Percentiles rank a stretch among this genome's conserved stretches.
Evolutionary conservation across 2,329 filamentous ascomycete species (phyloP).

Genomic region (Xylaria sp.): DNA sequence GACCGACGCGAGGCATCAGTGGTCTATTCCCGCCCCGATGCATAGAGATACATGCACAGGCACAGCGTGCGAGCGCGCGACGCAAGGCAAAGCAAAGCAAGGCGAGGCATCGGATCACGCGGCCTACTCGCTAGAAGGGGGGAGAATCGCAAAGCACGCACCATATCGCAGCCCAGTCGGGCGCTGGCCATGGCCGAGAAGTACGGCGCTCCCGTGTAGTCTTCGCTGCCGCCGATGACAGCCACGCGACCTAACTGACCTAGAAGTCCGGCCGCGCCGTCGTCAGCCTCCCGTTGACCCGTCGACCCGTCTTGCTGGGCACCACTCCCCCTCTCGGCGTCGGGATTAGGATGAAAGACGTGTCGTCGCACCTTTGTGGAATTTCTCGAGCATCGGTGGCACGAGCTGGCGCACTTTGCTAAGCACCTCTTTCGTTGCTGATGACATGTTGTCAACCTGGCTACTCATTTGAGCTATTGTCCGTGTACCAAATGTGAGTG

Average conservation of each 20-base stretch:
- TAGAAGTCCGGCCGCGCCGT: conserved; percentile 45
- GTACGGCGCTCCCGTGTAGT: conserved; percentile 97
- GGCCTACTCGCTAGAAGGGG: neutral
- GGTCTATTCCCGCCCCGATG: neutral
- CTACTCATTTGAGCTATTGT: conserved; percentile 33
- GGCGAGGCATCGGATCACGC: neutral
- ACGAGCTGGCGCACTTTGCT: conserved; percentile 86
- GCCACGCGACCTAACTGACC: conserved; percentile 90
- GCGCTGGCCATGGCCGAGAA: conserved; percentile 98
- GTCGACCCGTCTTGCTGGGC: neutral
- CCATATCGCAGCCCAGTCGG: conserved; percentile 87
- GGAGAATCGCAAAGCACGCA: conserved; percentile 46
- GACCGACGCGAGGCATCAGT: neutral
- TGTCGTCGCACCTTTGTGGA: conserved; percentile 80
- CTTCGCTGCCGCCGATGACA: conserved; percentile 92
- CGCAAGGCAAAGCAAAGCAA: too few species aligned
- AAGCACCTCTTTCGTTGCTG: conserved; percentile 75
- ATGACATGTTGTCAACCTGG: conserved; percentile 60
- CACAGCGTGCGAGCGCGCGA: too few species aligned
- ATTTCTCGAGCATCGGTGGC: conserved; percentile 91
- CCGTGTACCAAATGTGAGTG: neutral
- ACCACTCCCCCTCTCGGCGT: neutral
- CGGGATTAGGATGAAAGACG: neutral
- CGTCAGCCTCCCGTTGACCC: conserved; percentile 28
- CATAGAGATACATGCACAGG: neutral